These are phyloP conservation scores for Aphanomyces invadans DNA, from an alignment of 352 stramenopile genomes.

Conservation along the genomic window DNA sequence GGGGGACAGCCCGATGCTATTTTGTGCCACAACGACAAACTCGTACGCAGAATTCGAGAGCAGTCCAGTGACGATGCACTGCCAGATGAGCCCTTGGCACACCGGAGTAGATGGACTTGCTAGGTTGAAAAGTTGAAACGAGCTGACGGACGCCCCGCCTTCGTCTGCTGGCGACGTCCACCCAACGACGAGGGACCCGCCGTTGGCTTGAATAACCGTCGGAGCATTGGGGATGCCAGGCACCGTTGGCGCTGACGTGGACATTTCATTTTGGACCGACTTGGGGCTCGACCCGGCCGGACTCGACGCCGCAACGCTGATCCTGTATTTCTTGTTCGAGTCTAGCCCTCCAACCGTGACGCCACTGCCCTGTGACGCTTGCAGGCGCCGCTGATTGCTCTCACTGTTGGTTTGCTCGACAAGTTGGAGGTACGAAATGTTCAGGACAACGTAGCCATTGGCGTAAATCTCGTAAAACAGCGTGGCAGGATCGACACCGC, in stretches of 20 bases:
- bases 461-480: slow-evolving; percentile 49
- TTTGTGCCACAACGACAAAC: slow-evolving; percentile 35
- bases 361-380: slow-evolving; percentile 24
- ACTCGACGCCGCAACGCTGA: slow-evolving; percentile 43
- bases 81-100: slow-evolving; percentile 28
- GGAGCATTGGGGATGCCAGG: slow-evolving; percentile 33
- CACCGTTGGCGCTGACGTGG: slow-evolving; percentile 32
- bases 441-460: slow-evolving; percentile 31
- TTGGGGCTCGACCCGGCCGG: slow-evolving; percentile 25
- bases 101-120: slow-evolving; percentile 26
- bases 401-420: background rate
- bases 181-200: slow-evolving; percentile 34
- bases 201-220: slow-evolving; percentile 22
- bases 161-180: slow-evolving; percentile 40
- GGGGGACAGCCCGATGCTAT: slow-evolving; percentile 34
- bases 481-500: slow-evolving; percentile 30
- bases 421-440: slow-evolving; percentile 34
- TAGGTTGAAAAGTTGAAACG: slow-evolving; percentile 34
- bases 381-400: slow-evolving; percentile 25
- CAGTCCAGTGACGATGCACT: slow-evolving; percentile 31
- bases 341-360: slow-evolving; percentile 41
- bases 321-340: slow-evolving; percentile 40
- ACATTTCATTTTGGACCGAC: slow-evolving; percentile 27
- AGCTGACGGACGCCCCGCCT: slow-evolving; percentile 36
- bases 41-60: slow-evolving; percentile 34